Percentiles rank a stretch among this genome's conserved stretches.
These are phyloP conservation scores for Achaetomium macrosporum DNA, from an alignment of 2,329 filamentous ascomycete genomes.

Conservation along the genomic window DNA sequence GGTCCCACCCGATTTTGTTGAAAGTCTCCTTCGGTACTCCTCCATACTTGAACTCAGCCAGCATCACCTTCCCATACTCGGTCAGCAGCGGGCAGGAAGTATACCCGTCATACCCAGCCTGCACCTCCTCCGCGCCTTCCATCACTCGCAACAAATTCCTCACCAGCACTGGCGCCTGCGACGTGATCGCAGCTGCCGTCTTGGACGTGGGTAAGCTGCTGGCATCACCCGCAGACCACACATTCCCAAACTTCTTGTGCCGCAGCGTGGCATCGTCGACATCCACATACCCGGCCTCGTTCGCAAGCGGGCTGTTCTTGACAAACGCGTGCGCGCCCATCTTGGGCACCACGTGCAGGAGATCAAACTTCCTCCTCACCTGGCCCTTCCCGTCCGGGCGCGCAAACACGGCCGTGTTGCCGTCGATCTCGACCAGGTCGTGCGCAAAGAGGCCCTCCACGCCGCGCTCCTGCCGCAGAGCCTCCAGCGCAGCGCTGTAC, in stretches of 20 bases:
- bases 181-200: slow-evolving; percentile 41
- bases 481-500: slow-evolving; percentile 49
- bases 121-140: slow-evolving; percentile 30
- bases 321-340: slow-evolving; percentile 52
- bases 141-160: slow-evolving; percentile 35
- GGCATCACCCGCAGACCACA: slow-evolving; percentile 55
- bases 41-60: slow-evolving; percentile 44
- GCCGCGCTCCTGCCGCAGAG: slow-evolving; percentile 46
- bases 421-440: slow-evolving; percentile 48
- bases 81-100: slow-evolving; percentile 42
- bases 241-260: slow-evolving; percentile 49
- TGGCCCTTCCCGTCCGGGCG: slow-evolving; percentile 36
- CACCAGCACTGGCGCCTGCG: slow-evolving; percentile 40
- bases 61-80: slow-evolving; percentile 40
- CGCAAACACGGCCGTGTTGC: slow-evolving; percentile 47
- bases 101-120: slow-evolving; percentile 38
- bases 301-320: slow-evolving; percentile 47
- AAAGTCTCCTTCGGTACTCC: slow-evolving; percentile 43
- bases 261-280: slow-evolving; percentile 48
- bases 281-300: slow-evolving; percentile 52
- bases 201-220: slow-evolving; percentile 52
- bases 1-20: slow-evolving; percentile 28
- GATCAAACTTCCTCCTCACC: slow-evolving; percentile 45
- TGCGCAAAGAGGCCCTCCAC: slow-evolving; percentile 56
- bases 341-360: slow-evolving; percentile 53